These are phyloP conservation scores for Aspergillus vadensis DNA, from an alignment of 2,329 filamentous ascomycete species.

Conservation along the genomic window DNA sequence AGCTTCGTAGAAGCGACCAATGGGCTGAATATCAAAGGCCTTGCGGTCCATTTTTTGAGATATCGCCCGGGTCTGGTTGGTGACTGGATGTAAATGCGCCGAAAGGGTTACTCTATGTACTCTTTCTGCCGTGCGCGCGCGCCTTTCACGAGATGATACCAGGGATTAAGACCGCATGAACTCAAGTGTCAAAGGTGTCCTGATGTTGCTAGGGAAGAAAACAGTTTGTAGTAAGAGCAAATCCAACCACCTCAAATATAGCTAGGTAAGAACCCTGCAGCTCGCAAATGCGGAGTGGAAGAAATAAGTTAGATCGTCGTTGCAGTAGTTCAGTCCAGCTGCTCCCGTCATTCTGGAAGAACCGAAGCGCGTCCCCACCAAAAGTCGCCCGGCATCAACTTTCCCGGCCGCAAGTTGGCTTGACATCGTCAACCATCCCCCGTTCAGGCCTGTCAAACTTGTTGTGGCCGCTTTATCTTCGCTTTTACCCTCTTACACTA, in stretches of 20 bases:
- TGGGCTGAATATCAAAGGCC: constrained; percentile 68
- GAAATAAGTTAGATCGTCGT: neutral
- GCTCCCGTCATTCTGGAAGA: constrained; percentile 14
- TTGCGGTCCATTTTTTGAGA: constrained; percentile 33
- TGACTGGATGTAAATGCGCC: neutral
- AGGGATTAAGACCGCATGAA: neutral
- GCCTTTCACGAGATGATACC: neutral
- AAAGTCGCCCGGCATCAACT: constrained; percentile 17
- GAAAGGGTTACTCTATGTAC: neutral
- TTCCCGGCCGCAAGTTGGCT: neutral
- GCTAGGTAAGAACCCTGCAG: neutral
- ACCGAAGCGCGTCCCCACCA: constrained; percentile 19
- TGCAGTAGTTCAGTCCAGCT: constrained; percentile 9
- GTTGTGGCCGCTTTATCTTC: neutral
- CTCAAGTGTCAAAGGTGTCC: neutral
- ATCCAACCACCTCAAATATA: neutral
- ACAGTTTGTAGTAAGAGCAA: too few relatives aligned
- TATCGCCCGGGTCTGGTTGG: neutral
- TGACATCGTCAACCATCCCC: neutral
- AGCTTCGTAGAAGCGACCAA: constrained; percentile 66
- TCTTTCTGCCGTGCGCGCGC: neutral
- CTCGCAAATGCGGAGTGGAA: neutral
- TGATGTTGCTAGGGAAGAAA: neutral
- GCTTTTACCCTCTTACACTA: neutral
- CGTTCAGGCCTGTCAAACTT: neutral